phyloP scores from a whole-genome alignment of 306 rosid genomes.

The Cicer yamashitae region DNA sequence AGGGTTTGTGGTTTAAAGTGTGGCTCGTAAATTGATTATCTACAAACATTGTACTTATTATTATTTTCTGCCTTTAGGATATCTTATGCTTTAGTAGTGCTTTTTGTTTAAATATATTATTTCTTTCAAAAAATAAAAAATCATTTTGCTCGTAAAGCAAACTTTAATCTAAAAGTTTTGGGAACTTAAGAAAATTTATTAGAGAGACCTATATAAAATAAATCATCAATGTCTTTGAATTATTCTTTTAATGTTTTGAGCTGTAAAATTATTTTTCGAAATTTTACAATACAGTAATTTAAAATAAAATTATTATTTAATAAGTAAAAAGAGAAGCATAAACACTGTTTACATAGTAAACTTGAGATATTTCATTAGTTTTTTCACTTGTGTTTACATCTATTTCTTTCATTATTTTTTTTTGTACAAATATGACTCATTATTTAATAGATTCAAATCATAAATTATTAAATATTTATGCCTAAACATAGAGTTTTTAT shows the following conservation, averaged over 20 bases:
- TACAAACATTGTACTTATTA: too few species aligned
- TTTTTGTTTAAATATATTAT: too few species aligned
- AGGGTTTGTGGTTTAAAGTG: too few species aligned
- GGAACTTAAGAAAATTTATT: not conserved
- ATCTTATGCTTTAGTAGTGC: too few species aligned
- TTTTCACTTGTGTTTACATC: not conserved
- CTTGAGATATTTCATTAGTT: not conserved
- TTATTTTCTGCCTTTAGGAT: too few species aligned
- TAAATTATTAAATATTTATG: not conserved
- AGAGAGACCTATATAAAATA: not conserved
- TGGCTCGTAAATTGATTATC: too few species aligned
- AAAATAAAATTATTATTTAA: too few species aligned
- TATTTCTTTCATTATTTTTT: not conserved
- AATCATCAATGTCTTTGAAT: not conserved
- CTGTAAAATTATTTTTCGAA: too few species aligned
- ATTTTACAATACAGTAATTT: too few species aligned
- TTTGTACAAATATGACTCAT: too few species aligned
- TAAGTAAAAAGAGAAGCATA: too few species aligned
- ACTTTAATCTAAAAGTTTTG: not conserved
- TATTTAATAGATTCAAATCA: not conserved
- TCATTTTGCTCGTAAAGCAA: not conserved
- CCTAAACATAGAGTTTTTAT: not conserved
- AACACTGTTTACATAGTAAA: too few species aligned
- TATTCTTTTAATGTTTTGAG: not conserved
- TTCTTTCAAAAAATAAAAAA: not conserved